Evolutionary conservation across 1,139 yeast genomes (phyloP), one percentile per base, ranked within the genome.

Genomic region (Suhomyces anneliseae): DNA sequence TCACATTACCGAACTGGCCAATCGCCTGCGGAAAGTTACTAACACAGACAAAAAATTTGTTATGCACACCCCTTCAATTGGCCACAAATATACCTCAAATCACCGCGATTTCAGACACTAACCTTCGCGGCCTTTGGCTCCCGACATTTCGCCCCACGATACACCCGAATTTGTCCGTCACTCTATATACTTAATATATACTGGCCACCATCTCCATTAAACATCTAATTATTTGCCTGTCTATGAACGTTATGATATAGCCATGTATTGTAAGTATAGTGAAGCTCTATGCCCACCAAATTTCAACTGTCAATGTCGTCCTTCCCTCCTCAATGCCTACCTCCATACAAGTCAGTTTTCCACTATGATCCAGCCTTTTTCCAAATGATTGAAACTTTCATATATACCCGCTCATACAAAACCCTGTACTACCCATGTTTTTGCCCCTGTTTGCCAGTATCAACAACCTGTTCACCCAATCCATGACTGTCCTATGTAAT

Each of bases 231-330:
- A 19, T 19, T 19, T 33, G 29, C 38, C 36, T 31, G 31, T 31
- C 42, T 34, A 42, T 38, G 43, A 40, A 35, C 49, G 49, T 42
- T 46, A 46, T 46, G 49, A 43, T 43, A 43, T 40, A 46, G 49
- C 45, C 45, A 48, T 48, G 51, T 48, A 45, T 43, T 43, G 51
- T 48, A 48, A 32, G 51, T 48, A 45, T 41, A 11, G 15, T 24
- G 24, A 19, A 19, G 32, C 32, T 6, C 32, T 11, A 9, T 9
- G 32, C 32, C 32, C 32, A 9, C 32, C 2, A 4, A 9, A 29
- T 9, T 7, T 7, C 32, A 19, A 19, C 24, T 19, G 24, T 19
- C 24, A 19, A 19, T 19, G 24, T 19, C 24, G 24, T 19, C 24
- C 24, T 19, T 14, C 24, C 24, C 24, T 19, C 24, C 24, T 6